Conservation (phyloP, 2,329 filamentous ascomycete species). For the Hypoxylon sp. region DNA sequence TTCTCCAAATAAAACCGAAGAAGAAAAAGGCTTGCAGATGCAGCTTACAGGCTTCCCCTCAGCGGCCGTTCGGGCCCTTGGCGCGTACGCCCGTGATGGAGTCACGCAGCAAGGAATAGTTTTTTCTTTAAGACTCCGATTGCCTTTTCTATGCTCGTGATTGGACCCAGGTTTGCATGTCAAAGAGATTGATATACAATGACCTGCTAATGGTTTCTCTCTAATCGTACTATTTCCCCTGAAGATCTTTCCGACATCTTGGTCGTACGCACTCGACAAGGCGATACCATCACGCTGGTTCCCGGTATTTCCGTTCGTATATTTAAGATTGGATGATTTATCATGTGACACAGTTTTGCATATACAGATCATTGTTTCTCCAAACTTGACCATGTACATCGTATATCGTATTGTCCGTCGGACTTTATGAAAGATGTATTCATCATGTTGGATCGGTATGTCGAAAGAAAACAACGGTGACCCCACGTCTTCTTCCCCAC, state of each 20-base stretch:
- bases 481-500: constrained; percentile 29
- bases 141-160: constrained; percentile 3
- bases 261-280: too few species aligned
- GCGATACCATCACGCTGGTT: too few species aligned
- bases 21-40: constrained; percentile 2
- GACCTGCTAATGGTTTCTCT: neutral
- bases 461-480: constrained; percentile 12
- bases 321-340: neutral
- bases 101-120: constrained; percentile 23
- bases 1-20: too few species aligned
- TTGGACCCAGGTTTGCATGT: constrained; percentile 22
- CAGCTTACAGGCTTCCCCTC: constrained; percentile 20
- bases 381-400: too few species aligned
- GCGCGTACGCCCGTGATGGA: constrained; percentile 29
- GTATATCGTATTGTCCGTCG: too few species aligned
- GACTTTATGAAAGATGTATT: too few species aligned
- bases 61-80: constrained; percentile 26
- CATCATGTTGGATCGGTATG: too few species aligned
- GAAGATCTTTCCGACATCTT: constrained; percentile 17
- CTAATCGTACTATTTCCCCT: constrained; percentile 20
- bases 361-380: too few species aligned
- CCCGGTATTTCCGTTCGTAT: neutral
- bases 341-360: neutral
- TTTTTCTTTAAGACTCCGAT: constrained; percentile 9
- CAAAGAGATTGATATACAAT: constrained; percentile 4